Evolutionary conservation across 805 yeast species (phyloP), one percentile per base, ranked within the genome.

Genomic region (Zygoascus flipseniorum): DNA sequence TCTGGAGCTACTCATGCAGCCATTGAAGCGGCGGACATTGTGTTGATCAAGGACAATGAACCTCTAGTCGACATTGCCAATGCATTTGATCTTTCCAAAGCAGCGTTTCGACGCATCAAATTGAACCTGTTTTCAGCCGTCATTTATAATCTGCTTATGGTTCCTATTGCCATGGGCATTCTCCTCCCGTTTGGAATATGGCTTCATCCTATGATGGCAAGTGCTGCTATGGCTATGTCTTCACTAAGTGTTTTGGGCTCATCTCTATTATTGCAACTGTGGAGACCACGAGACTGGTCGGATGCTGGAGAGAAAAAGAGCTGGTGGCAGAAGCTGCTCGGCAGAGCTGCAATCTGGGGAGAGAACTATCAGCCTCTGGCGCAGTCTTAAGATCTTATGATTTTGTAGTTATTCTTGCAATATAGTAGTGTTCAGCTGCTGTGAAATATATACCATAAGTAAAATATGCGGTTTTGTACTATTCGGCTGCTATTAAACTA

Each of bases 1-100:
- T 84, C 95, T 9, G 80, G 95, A 0, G 97, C 98, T 5, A 87
- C 98, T 0, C 98, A 93, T 63, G 87, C 93, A 60, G 98, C 99
- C 0, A 85, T 93, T 60, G 97, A 90, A 60, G 87, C 96, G n/a
- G 97, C 99, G 0, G 96, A 89, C 67, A 79, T 93, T 41, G 96
- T 93, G 18, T 72, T 93, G 14, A 62, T 68, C 20, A 63, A 67
- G n/a, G 58, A 58, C 20, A 65, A 65, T 37, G 68, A 70, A 5
- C 48, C 62, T 13, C 58, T 72, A 19, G 53, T 63, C 35, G 75
- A 71, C 35, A 67, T 71, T 4, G 70, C 78, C 2, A 76, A 86
- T 0, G 69, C 86, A 39, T 67, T 84, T 37, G 83, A 83, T 50
- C 80, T 93, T 8, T 81, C 95, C 1, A 73, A 75, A 43, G 72